Base-by-base conservation (phyloP, 2,329 filamentous ascomycete species). In the Talaromyces sp. region DNA sequence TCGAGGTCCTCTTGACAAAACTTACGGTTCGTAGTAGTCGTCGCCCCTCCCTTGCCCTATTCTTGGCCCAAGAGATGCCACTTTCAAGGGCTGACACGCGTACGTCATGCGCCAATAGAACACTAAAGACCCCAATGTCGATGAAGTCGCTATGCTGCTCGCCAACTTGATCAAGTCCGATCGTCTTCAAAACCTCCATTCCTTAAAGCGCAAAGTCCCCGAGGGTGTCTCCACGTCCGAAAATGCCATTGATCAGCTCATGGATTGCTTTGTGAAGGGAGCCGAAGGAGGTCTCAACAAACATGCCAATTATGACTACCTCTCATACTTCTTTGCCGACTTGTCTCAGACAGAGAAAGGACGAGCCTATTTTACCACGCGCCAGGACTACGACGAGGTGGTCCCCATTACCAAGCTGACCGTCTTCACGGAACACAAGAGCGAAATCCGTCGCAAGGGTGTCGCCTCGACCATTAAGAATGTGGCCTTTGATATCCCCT, bases 391-490 rank as follows among this genome's bases (percentile, higher is more conserved):
- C 71, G 91, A 96, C 69, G 80, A 78, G 1, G 84, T 96, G 13
- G 85, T 97, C n/a, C 94, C 94, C 2, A 80, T 97, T 43, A 90
- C 89, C 44, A 97, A 97, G 78, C 80, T 99, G 56, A 89, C 88
- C 55, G 93, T 97, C 54, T 97, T 97, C 72, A 97, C 94, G 1
- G 91, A 96, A 72, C 91, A 97, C 75, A 80, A 83, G 63, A 95
- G 90, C 2, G 82, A 88, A 24, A 86, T 97, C 52, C 85, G 94
- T 50, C 82, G 94, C 49, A 90, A 91, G 65, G 94, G 94, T n/a
- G 92, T 97, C n/a, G 93, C 93, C 7, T 91, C 87, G 55, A 94
- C 91, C 9, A 91, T 99, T 70, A 97, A 97, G 74, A 99, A 99
- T 68, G 85, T 90, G 27, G 86, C 90, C 6, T 97, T 99, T 68